Base-by-base conservation (phyloP, 495 filamentous ascomycete genomes). In the Penicillium paxilli region DNA sequence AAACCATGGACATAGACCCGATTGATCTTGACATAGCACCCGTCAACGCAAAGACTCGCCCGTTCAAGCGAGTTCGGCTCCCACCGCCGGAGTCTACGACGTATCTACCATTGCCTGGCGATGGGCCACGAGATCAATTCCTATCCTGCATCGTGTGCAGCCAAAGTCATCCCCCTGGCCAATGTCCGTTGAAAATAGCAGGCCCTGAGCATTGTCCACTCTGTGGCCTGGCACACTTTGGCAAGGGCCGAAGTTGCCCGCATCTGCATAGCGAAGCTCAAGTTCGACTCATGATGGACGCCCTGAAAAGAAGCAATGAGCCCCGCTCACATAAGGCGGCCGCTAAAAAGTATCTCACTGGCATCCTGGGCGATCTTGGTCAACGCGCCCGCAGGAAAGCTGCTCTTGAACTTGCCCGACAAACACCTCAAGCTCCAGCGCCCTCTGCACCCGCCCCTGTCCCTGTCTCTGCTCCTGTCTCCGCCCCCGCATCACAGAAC, bases 171-270 rank as follows among this genome's bases (percentile, higher is more conserved):
- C 63, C 69, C 2, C 54, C 62, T 8, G 88, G 88, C 5, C 63
- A 63, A 14, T 91, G 88, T 56, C 80, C 79, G 3, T 70, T 90
- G 37, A 87, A 83, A 59, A 21, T 72, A 5, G 81, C 83, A 17
- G 86, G 85, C 0, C 71, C 78, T 9, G 86, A 91, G 59, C 64
- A 74, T 49, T 91, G 88, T 61, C 77, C 76, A 8, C 74, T 90
- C 3, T 91, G 88, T 58, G 85, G 86, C 9, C 68, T 86, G 21
- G 84, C 87, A 4, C 88, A 91, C 56, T 84, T 71, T 52, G 84
- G 85, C 16, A 42, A 62, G 23, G 57, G 59, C 1, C 77, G 83
- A 5, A 71, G 69, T 20, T 92, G 88, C 57, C 81, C 87, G 3
- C 81, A 87, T 55, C 68, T 90, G 17, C 64, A 72, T 19, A 81